Conservation (phyloP, 148 eudicot genomes). For the Agrostemma githago region DNA sequence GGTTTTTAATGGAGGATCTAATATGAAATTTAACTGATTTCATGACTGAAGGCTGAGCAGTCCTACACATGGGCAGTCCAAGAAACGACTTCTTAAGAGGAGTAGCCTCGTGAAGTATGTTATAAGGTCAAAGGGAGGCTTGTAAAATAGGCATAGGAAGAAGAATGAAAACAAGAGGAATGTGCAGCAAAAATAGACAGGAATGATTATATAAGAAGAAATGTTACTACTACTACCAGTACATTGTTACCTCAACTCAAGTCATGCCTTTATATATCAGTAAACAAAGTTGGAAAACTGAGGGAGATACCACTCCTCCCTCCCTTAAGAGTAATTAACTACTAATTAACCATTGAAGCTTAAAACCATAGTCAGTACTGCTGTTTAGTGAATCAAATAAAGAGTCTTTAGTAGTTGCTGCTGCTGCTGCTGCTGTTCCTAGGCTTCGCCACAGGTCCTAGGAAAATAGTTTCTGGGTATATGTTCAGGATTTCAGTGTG, state of each 20-base stretch:
- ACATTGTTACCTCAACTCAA: neutral
- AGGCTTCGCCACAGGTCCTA: too few species aligned
- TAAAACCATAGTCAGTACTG: neutral
- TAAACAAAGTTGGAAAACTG: conserved; percentile 18
- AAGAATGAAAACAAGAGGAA: conserved; percentile 14
- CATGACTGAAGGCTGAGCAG: conserved; percentile 30
- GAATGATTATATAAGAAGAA: too few species aligned
- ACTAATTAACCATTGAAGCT: conserved; percentile 4
- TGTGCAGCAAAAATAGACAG: conserved; percentile 16
- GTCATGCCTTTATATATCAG: conserved; percentile 23
- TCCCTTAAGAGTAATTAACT: neutral
- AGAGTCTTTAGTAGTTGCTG: too few species aligned
- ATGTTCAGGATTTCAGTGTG: too few species aligned
- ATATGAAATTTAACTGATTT: conserved; percentile 33
- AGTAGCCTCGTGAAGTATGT: conserved; percentile 25
- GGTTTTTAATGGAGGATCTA: conserved; percentile 44
- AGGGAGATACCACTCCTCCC: conserved; percentile 23
- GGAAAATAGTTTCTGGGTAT: too few species aligned
- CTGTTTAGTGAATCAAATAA: too few species aligned
- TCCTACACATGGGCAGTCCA: conserved; percentile 29
- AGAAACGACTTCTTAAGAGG: conserved; percentile 24
- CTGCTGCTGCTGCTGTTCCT: too few species aligned
- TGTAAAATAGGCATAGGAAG: conserved; percentile 35
- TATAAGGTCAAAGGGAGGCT: conserved; percentile 31
- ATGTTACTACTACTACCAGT: too few species aligned